A percentile compares a stretch with the other conserved stretches of the same genome.
phyloP scores from a whole-genome alignment of 495 filamentous ascomycete genomes.

The Aspergillus conjunctus region DNA sequence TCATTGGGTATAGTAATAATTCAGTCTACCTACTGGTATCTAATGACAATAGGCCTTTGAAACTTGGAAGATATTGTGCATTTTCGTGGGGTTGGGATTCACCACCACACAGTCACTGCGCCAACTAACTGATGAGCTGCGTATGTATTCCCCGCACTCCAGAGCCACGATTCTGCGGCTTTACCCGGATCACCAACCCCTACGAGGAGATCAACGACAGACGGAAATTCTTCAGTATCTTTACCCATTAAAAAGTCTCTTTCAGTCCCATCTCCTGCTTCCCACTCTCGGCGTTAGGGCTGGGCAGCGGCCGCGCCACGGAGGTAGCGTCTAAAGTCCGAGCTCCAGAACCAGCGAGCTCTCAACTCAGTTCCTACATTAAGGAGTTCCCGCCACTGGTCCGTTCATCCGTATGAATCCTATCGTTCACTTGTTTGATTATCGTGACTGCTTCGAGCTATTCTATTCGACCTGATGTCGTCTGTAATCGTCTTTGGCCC shows the following conservation, averaged over 20 bases:
- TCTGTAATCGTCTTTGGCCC: conserved; percentile 1
- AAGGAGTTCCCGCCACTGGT: too few species aligned
- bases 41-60: neutral
- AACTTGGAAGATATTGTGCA: too few species aligned
- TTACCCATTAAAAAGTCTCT: neutral
- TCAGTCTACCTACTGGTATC: neutral
- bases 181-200: neutral
- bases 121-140: neutral
- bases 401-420: too few species aligned
- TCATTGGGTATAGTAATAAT: neutral
- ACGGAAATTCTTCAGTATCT: too few species aligned
- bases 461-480: neutral
- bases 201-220: too few species aligned
- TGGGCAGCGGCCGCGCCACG: neutral
- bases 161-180: neutral
- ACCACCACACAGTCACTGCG: too few species aligned
- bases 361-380: neutral
- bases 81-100: too few species aligned
- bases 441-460: neutral
- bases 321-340: neutral
- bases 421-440: too few species aligned
- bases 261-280: neutral
- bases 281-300: neutral
- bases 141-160: neutral
- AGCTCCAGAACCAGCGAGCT: too few species aligned